phyloP scores from a whole-genome alignment of 1,139 yeast genomes.

The Hemisphaericaspora xylanilytica region DNA sequence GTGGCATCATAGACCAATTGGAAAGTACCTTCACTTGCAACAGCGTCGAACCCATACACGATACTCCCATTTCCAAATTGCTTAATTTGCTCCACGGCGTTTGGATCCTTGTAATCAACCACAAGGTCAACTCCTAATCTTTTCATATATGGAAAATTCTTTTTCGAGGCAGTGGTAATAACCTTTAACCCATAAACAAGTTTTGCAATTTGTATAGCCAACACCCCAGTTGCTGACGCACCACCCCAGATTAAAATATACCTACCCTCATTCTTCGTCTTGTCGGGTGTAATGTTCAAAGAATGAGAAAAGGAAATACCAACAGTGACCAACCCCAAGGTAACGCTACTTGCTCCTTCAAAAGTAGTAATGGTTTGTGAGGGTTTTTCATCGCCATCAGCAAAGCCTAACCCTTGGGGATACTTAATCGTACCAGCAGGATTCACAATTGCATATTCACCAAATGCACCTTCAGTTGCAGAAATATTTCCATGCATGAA shows the following conservation, averaged over 20 bases:
- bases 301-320: conserved; percentile 29
- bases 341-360: conserved; percentile 62
- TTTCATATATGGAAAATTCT: conserved; percentile 41
- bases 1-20: conserved; percentile 46
- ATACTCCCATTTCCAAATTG: conserved; percentile 38
- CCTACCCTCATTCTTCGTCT: conserved; percentile 22
- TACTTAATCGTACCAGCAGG: conserved; percentile 19
- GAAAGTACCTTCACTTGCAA: conserved; percentile 41
- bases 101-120: conserved; percentile 58
- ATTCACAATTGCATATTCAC: conserved; percentile 20
- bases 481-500: conserved; percentile 21
- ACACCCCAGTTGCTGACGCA: conserved; percentile 52
- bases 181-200: conserved; percentile 51
- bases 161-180: conserved; percentile 50
- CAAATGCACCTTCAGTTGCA: conserved; percentile 21
- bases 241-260: conserved; percentile 61
- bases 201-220: conserved; percentile 57
- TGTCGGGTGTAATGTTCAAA: conserved; percentile 23
- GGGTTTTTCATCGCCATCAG: conserved; percentile 18
- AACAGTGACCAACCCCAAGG: conserved; percentile 51
- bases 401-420: conserved; percentile 13
- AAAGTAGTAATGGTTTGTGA: conserved; percentile 43
- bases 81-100: conserved; percentile 51
- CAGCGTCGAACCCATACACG: conserved; percentile 56
- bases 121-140: conserved; percentile 57